A percentile compares a stretch with the other conserved stretches of the same genome.
Conservation (phyloP, 306 rosid species). For the Quercus glauca region DNA sequence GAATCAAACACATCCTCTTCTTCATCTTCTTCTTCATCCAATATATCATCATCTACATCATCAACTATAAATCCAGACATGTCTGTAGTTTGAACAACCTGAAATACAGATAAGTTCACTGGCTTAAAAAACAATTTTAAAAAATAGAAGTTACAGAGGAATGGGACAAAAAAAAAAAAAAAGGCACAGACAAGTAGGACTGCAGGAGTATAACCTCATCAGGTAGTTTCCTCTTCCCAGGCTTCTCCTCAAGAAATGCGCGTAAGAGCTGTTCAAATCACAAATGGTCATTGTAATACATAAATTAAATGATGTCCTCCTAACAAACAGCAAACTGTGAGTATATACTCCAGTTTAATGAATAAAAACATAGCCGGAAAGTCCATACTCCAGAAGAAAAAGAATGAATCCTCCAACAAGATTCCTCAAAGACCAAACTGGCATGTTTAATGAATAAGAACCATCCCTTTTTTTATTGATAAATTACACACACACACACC, state of each 20-base stretch:
- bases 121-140: constrained; percentile 12
- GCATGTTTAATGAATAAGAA: not conserved
- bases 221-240: constrained; percentile 34
- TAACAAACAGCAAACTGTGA: not conserved
- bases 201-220: constrained; percentile 54
- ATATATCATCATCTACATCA: constrained; percentile 41
- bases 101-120: constrained; percentile 23
- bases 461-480: too few species aligned
- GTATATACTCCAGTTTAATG: too few species aligned
- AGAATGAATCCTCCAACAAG: not conserved
- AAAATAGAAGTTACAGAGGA: constrained; percentile 7
- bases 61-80: constrained; percentile 72
- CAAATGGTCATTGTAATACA: constrained; percentile 13
- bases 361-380: not conserved
- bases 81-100: constrained; percentile 55
- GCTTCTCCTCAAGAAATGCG: constrained; percentile 50
- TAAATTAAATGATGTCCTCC: not conserved
- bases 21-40: constrained; percentile 52
- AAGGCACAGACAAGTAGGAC: constrained; percentile 13
- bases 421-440: not conserved
- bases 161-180: not conserved
- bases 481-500: too few species aligned
- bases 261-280: constrained; percentile 61
- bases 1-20: constrained; percentile 71
- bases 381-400: not conserved